Evolutionary conservation across 2,329 filamentous ascomycete genomes (phyloP).

Genomic region (Colletotrichum musae): DNA sequence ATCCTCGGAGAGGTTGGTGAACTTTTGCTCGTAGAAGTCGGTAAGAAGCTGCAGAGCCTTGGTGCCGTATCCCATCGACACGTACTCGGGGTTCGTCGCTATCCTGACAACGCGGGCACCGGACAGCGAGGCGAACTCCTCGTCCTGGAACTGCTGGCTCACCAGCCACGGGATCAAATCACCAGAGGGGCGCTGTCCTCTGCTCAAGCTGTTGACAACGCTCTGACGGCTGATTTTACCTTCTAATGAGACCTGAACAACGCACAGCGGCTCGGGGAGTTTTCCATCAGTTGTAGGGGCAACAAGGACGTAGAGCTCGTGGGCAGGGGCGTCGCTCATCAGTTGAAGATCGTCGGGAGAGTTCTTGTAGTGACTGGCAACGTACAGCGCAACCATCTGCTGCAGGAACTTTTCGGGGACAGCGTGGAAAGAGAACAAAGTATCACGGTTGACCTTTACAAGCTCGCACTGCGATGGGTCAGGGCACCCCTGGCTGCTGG

Average conservation of each 20-base stretch:
- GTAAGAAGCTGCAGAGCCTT: constrained; percentile 88
- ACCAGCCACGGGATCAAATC: constrained; percentile 98
- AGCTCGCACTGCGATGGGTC: constrained; percentile 94
- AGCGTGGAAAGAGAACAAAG: constrained; percentile 96
- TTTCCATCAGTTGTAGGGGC: constrained; percentile 85
- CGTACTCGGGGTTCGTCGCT: constrained; percentile 95
- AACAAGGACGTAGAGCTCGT: constrained; percentile 95
- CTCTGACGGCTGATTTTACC: constrained; percentile 95
- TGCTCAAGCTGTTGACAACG: constrained; percentile 88
- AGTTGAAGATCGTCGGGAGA: constrained; percentile 97
- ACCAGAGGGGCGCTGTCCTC: constrained; percentile 89
- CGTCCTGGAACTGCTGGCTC: constrained; percentile 97
- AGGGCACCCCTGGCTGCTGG: constrained; percentile 83
- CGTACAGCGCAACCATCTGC: constrained; percentile 98
- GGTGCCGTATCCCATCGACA: constrained; percentile 92
- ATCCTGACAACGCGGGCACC: constrained; percentile 94
- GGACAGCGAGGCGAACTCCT: constrained; percentile 93
- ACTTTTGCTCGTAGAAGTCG: constrained; percentile 96
- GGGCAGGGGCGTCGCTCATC: constrained; percentile 97
- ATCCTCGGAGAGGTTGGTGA: constrained; percentile 85
- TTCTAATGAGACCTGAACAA: constrained; percentile 94
- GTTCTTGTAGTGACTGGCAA: constrained; percentile 98
- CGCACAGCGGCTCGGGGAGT: constrained; percentile 92
- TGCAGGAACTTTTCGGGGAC: constrained; percentile 98
- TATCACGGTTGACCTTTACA: constrained; percentile 95